Percentiles rank a stretch among this genome's conserved stretches.
These are phyloP conservation scores for Trichophyton simii DNA, from an alignment of 2,329 filamentous ascomycete species.

Conservation along the genomic window DNA sequence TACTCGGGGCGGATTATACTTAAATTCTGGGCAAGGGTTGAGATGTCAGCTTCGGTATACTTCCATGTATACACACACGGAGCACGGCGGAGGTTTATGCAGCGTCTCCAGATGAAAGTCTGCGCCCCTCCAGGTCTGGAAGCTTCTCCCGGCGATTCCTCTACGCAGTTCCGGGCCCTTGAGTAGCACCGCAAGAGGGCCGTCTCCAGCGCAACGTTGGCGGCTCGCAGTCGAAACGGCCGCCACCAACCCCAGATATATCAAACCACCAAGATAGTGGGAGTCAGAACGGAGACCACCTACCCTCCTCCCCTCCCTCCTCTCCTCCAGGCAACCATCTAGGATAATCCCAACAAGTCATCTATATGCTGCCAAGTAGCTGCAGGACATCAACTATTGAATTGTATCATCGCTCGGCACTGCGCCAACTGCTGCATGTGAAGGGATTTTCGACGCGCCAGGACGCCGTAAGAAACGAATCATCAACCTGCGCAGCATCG, in stretches of 20 bases:
- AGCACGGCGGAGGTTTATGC: background rate
- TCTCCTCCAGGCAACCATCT: background rate
- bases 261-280: background rate
- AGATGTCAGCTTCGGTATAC: background rate
- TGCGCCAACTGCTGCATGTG: background rate
- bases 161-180: no score
- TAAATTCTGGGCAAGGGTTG: background rate
- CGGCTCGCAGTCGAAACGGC: background rate
- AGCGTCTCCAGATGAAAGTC: background rate
- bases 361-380: background rate
- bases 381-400: background rate
- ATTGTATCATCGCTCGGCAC: background rate
- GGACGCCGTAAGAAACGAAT: background rate
- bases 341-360: background rate
- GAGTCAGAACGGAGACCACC: background rate
- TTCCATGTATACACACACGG: background rate
- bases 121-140: background rate
- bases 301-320: background rate
- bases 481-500: background rate
- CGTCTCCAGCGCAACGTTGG: background rate
- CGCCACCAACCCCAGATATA: background rate
- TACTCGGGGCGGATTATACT: background rate
- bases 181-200: no score
- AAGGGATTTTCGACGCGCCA: background rate
- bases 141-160: background rate